phyloP scores from a whole-genome alignment of 306 rosid genomes.

The Dryas octopetala region DNA sequence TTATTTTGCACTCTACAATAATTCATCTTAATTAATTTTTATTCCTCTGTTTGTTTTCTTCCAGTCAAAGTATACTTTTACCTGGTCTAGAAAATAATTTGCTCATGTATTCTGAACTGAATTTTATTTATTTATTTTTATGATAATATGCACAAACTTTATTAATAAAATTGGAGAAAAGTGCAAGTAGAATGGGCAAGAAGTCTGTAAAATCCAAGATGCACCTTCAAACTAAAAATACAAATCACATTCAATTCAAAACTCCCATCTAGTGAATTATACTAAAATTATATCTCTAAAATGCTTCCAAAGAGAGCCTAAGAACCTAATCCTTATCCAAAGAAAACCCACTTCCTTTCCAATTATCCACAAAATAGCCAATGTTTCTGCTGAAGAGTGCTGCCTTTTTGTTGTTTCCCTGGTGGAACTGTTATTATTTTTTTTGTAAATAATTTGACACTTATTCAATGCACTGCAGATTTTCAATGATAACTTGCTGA shows the following conservation, averaged over 20 bases:
- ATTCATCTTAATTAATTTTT: neutral
- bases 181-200: neutral
- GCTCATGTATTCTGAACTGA: constrained; percentile 20
- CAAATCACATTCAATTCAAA: too few relatives aligned
- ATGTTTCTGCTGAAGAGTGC: too few relatives aligned
- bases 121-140: neutral
- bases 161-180: neutral
- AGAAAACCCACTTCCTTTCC: too few relatives aligned
- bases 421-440: neutral
- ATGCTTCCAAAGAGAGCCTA: too few relatives aligned
- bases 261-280: too few relatives aligned
- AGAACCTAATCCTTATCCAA: too few relatives aligned
- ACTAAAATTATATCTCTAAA: too few relatives aligned
- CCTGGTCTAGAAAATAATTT: constrained; percentile 22
- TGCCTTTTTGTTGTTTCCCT: too few relatives aligned
- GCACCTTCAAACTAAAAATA: too few relatives aligned
- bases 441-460: neutral
- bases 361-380: too few relatives aligned
- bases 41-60: neutral
- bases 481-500: constrained; percentile 82
- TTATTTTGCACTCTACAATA: neutral
- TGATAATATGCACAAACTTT: neutral
- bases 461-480: constrained; percentile 48
- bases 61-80: constrained; percentile 1
- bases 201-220: neutral